A percentile compares a stretch with the other conserved stretches of the same genome.
Evolutionary conservation across 192 early-diverging fungal species (phyloP).

Genomic region (Fimicolochytrium jonesii): DNA sequence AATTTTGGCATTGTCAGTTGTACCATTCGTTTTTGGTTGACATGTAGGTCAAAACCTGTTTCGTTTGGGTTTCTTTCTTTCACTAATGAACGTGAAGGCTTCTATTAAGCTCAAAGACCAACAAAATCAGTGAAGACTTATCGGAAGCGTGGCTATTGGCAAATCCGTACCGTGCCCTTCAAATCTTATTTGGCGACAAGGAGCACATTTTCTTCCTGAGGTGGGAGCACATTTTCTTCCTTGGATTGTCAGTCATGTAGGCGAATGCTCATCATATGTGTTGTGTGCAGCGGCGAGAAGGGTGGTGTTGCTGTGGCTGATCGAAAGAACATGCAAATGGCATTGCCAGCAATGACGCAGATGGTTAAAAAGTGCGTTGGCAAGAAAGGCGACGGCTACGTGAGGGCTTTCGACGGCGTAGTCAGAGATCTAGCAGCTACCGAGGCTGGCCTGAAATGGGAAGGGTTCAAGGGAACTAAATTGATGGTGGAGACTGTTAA

Average conservation of each 20-base stretch:
- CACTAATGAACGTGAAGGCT: not conserved
- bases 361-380: not conserved
- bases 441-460: constrained; percentile 1
- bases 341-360: not conserved
- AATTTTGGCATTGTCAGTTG: constrained; percentile 9
- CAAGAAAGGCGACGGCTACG: constrained; percentile 16
- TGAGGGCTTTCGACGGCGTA: not conserved
- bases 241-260: not conserved
- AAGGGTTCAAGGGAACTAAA: too few species aligned
- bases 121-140: not conserved
- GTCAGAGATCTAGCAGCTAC: constrained; percentile 5
- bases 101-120: not conserved
- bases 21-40: not conserved
- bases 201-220: constrained; percentile 1
- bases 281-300: constrained; percentile 1
- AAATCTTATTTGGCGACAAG: constrained; percentile 2
- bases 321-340: not conserved
- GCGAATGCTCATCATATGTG: not conserved
- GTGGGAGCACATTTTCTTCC: not conserved
- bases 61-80: not conserved
- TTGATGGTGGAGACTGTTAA: not conserved
- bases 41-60: not conserved
- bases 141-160: constrained; percentile 9
- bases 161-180: constrained; percentile 2
- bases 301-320: not conserved